phyloP scores from a whole-genome alignment of 805 yeast genomes.

The Saturnispora sekii region DNA sequence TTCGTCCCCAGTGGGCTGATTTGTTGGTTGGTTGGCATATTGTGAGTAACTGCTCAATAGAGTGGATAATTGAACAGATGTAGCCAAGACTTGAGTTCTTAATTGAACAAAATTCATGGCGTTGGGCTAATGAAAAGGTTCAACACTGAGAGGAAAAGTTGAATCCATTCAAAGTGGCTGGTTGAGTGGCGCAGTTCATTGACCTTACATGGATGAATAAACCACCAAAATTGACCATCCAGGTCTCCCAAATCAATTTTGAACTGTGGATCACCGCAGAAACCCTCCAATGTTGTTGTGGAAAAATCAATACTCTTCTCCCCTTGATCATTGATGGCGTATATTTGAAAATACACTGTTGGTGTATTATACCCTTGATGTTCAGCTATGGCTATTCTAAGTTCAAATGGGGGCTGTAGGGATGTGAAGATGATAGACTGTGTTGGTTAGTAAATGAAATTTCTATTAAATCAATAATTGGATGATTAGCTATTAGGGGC shows the following conservation, averaged over 20 bases:
- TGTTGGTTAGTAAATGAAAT: not conserved
- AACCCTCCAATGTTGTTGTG: not conserved
- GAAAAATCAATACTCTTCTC: not conserved
- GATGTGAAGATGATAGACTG: not conserved
- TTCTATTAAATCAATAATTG: no score
- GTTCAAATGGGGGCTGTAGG: no score
- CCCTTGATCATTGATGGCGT: not conserved
- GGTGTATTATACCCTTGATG: constrained; percentile 8
- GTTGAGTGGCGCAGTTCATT: not conserved
- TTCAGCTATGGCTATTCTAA: not conserved
- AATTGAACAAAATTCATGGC: constrained; percentile 42
- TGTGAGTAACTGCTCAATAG: constrained; percentile 44
- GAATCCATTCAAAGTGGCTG: constrained; percentile 2
- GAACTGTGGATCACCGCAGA: not conserved
- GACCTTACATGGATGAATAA: constrained; percentile 16
- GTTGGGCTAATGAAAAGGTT: not conserved
- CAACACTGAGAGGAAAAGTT: constrained; percentile 1
- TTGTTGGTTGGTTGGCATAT: constrained; percentile 41
- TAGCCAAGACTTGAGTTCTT: constrained; percentile 55
- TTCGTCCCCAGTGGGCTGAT: constrained; percentile 23
- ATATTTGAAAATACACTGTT: constrained; percentile 8
- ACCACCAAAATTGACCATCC: constrained; percentile 8
- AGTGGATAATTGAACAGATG: constrained; percentile 60
- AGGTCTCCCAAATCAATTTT: constrained; percentile 1
- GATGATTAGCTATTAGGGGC: no score